Percentiles rank a stretch among this genome's conserved stretches.
Evolutionary conservation across 2,329 filamentous ascomycete genomes (phyloP).

Genomic region (Paraconiothyrium sp.): DNA sequence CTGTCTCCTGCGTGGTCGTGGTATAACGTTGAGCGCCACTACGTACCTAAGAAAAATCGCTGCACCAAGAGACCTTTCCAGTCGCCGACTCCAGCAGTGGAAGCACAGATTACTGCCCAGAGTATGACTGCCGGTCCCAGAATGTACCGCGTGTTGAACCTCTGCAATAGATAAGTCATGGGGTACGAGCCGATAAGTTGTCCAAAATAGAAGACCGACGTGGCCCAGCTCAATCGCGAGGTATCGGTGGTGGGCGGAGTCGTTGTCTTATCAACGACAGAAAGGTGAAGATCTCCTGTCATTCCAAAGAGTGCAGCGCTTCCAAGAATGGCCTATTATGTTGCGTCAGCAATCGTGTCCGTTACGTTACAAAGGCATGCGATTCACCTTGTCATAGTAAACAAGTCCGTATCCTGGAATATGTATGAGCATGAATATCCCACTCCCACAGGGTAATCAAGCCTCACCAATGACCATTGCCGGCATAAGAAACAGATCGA

Average conservation of each 20-base stretch:
- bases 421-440: background rate
- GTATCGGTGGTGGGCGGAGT: slow-evolving; percentile 70
- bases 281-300: slow-evolving; percentile 72
- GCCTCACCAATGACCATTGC: slow-evolving; percentile 61
- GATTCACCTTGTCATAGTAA: slow-evolving; percentile 71
- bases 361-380: background rate
- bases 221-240: slow-evolving; percentile 76
- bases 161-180: slow-evolving; percentile 75
- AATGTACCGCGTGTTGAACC: slow-evolving; percentile 70
- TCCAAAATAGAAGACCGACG: slow-evolving; percentile 81
- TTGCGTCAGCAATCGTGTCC: background rate
- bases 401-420: slow-evolving; percentile 65
- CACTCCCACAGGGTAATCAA: background rate
- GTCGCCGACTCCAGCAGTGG: slow-evolving; percentile 71
- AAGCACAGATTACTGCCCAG: slow-evolving; percentile 74
- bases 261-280: slow-evolving; percentile 59
- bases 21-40: background rate
- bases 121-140: slow-evolving; percentile 70
- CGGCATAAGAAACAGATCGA: slow-evolving; percentile 73
- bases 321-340: slow-evolving; percentile 67
- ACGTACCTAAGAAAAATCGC: slow-evolving; percentile 62
- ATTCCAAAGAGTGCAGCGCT: slow-evolving; percentile 79
- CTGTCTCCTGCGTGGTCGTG: background rate
- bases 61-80: slow-evolving; percentile 69
- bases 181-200: slow-evolving; percentile 79